These are phyloP conservation scores for Oryza longistaminata DNA, from an alignment of 176 grass and related monocot genomes.

Conservation along the genomic window DNA sequence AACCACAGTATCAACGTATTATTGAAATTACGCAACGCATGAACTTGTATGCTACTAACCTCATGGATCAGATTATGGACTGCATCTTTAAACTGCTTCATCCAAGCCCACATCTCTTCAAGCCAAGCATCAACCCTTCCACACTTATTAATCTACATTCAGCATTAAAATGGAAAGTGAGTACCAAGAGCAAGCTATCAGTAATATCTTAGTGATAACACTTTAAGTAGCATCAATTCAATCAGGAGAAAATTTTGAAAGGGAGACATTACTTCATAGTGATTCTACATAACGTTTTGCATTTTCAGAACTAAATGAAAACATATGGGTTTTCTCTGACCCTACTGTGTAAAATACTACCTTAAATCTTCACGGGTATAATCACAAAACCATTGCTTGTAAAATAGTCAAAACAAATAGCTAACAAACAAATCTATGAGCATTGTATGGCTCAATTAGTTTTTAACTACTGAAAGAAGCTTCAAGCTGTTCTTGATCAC, in stretches of 20 bases:
- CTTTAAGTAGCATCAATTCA: constrained; percentile 32
- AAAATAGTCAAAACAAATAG: constrained; percentile 30
- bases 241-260: constrained; percentile 28
- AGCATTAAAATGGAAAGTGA: constrained; percentile 45
- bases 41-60: constrained; percentile 44
- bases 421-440: constrained; percentile 12
- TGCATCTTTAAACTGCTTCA: constrained; percentile 85
- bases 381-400: constrained; percentile 7
- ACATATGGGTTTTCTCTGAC: constrained; percentile 26
- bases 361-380: not conserved
- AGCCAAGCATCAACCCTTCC: constrained; percentile 90
- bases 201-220: constrained; percentile 5
- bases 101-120: constrained; percentile 86
- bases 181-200: constrained; percentile 28
- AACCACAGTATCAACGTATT: constrained; percentile 15
- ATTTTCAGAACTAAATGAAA: constrained; percentile 8
- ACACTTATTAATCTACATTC: constrained; percentile 61
- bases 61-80: constrained; percentile 58
- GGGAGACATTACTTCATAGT: constrained; percentile 12
- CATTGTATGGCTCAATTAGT: constrained; percentile 11
- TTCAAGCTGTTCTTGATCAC: not conserved
- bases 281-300: constrained; percentile 19
- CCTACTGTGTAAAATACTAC: constrained; percentile 1
- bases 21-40: constrained; percentile 27
- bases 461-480: constrained; percentile 17